Base-by-base conservation (phyloP, 768 basidiomycete species). In the Rhizopogon vulgaris region DNA sequence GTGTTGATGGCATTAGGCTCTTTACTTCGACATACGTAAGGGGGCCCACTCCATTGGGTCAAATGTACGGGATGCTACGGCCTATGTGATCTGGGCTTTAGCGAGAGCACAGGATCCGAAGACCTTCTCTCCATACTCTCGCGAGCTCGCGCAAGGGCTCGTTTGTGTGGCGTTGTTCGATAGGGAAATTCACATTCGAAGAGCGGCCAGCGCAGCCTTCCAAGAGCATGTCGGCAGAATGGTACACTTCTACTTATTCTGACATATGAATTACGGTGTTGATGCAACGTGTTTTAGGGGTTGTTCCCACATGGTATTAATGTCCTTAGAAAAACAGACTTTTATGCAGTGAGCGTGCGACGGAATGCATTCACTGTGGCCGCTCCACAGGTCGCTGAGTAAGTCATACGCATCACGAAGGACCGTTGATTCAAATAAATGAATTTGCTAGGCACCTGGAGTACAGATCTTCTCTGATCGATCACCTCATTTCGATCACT, bases 151-250 rank as follows among this genome's bases (percentile, higher is more conserved):
- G 5, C 79, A 74, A 40, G 71, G 73, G 30, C 77, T 98, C 53
- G 82, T 85, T n/a, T 79, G 81, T 22, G 87, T 91, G 24, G 83
- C 95, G 1, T 71, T 92, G 28, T 94, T 83, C 64, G 96, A 99
- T 72, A 81, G 96, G 30, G 96, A 99, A 68, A 83, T 97, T 27
- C 90, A 92, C 55, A 93, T 99, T 51, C 80, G 96, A 24, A 74
- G 96, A 58, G 95, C 96, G 12, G 94, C 94, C 11, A 98, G 95
- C 67, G 96, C 96, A 15, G 91, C 94, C 11, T 98, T 91, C 65
- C 96, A 99, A 69, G 96, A 99, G 71, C 86, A 87, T 62, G 96
- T 97, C 37, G 96, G 96, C 11, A 76, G 96, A 63, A 87, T 87
- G 72, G 95, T 96, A 62, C 67, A 68, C 25, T 6, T 12, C 32